Evolutionary conservation across 2,329 filamentous ascomycete genomes (phyloP).

Genomic region (Pyricularia sp.): DNA sequence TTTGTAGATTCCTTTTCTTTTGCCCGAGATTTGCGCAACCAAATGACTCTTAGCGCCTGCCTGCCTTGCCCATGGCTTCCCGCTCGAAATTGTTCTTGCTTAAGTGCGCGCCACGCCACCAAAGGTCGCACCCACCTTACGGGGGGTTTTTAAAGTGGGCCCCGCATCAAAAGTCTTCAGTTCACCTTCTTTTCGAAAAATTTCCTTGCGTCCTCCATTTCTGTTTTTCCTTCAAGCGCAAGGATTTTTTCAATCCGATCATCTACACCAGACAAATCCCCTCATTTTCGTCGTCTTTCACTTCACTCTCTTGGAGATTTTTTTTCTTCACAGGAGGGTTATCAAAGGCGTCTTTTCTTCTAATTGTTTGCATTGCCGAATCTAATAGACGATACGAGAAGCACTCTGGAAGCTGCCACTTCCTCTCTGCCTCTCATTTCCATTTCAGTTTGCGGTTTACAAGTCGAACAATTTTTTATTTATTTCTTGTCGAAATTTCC

Average conservation of each 20-base stretch:
- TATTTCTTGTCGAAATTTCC: neutral
- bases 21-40: neutral
- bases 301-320: conserved; percentile 34
- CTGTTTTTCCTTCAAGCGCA: conserved; percentile 14
- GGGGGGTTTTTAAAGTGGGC: conserved; percentile 3
- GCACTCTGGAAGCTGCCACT: conserved; percentile 6
- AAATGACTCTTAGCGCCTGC: neutral
- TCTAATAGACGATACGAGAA: conserved; percentile 6
- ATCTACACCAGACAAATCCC: conserved; percentile 10
- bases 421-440: conserved; percentile 4
- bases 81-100: neutral
- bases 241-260: conserved; percentile 23
- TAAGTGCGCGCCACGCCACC: conserved; percentile 1
- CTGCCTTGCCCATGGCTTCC: neutral
- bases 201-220: conserved; percentile 3
- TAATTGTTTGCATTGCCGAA: conserved; percentile 9
- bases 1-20: neutral
- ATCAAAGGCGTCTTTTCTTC: conserved; percentile 22
- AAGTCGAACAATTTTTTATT: neutral
- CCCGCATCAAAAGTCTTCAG: conserved; percentile 13
- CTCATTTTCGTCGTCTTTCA: conserved; percentile 24
- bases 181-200: conserved; percentile 11
- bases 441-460: neutral
- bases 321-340: conserved; percentile 31
- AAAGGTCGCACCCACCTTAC: neutral